Conservation (phyloP, 1,284 basidiomycete genomes). For the Trichosporon asahii region DNA sequence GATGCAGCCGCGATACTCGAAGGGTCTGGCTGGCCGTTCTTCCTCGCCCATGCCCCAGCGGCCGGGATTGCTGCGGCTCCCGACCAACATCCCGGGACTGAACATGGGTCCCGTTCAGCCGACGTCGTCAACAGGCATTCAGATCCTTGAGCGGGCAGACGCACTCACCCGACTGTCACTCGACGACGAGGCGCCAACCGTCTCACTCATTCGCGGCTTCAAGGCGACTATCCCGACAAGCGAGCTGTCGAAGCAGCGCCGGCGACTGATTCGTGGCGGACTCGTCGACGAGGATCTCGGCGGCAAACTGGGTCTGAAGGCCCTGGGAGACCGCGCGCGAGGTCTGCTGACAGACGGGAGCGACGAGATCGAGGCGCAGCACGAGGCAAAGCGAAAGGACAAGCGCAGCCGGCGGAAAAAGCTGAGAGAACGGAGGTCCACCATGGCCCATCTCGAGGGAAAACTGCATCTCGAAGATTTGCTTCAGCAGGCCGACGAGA, state of each 20-base stretch:
- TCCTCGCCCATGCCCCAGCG: neutral
- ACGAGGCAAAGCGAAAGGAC: slow-evolving; percentile 19
- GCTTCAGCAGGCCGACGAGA: slow-evolving; percentile 74
- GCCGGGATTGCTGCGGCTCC: slow-evolving; percentile 58
- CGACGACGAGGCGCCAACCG: slow-evolving; percentile 62
- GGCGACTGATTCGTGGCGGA: slow-evolving; percentile 65
- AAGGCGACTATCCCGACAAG: slow-evolving; percentile 86
- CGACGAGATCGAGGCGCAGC: slow-evolving; percentile 24
- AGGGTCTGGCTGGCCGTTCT: neutral
- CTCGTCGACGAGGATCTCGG: slow-evolving; percentile 63
- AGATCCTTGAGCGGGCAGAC: slow-evolving; percentile 76
- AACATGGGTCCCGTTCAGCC: slow-evolving; percentile 41
- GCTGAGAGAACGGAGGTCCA: slow-evolving; percentile 63
- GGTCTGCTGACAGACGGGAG: slow-evolving; percentile 63
- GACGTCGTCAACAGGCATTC: slow-evolving; percentile 74
- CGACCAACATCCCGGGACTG: slow-evolving; percentile 60
- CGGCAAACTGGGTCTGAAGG: slow-evolving; percentile 69
- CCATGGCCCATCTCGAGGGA: slow-evolving; percentile 61
- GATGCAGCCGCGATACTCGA: slow-evolving; percentile 64
- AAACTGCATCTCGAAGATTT: slow-evolving; percentile 77
- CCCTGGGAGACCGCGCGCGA: slow-evolving; percentile 69
- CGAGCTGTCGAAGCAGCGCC: slow-evolving; percentile 67
- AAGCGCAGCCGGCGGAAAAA: slow-evolving; percentile 53
- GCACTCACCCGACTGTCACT: slow-evolving; percentile 69
- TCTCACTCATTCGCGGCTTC: slow-evolving; percentile 70